Conservation (phyloP, 2,329 filamentous ascomycete genomes). For the Claviceps pazoutovae region DNA sequence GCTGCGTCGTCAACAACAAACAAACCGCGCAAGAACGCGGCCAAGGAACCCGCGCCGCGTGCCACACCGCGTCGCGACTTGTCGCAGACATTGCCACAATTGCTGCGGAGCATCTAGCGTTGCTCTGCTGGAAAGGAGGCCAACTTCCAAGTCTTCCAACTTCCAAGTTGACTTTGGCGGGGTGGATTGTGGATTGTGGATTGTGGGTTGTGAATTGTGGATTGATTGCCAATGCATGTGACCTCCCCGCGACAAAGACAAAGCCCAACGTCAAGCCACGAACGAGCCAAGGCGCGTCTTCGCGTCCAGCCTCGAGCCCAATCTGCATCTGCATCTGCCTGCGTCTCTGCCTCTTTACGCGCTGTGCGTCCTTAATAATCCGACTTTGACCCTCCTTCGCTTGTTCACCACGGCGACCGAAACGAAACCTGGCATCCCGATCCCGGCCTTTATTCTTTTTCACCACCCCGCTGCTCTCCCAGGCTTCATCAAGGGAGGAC, state of each 20-base stretch:
- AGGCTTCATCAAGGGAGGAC: constrained; percentile 1
- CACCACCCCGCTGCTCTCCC: constrained; percentile 1
- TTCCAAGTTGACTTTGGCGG: no score
- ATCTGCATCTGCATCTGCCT: not conserved
- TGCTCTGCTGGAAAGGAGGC: no score
- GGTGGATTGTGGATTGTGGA: no score
- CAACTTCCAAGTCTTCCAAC: no score
- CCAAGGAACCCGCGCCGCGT: no score
- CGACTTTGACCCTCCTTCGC: constrained; percentile 4
- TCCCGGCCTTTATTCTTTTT: not conserved
- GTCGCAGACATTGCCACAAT: no score
- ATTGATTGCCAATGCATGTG: not conserved
- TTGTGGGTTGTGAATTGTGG: no score
- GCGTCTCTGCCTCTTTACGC: not conserved
- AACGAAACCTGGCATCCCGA: not conserved
- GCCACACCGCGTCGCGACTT: no score
- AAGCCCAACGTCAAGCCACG: not conserved
- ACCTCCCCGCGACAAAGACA: not conserved
- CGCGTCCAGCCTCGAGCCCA: not conserved
- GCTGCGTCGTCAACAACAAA: not conserved
- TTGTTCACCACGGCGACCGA: constrained; percentile 1
- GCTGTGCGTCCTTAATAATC: no score
- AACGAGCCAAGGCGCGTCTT: not conserved
- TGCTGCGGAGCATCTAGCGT: no score
- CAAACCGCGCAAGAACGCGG: not conserved